A percentile compares a stretch with the other conserved stretches of the same genome.
phyloP scores from a whole-genome alignment of 805 yeast genomes.

The Komagataella ulmi region DNA sequence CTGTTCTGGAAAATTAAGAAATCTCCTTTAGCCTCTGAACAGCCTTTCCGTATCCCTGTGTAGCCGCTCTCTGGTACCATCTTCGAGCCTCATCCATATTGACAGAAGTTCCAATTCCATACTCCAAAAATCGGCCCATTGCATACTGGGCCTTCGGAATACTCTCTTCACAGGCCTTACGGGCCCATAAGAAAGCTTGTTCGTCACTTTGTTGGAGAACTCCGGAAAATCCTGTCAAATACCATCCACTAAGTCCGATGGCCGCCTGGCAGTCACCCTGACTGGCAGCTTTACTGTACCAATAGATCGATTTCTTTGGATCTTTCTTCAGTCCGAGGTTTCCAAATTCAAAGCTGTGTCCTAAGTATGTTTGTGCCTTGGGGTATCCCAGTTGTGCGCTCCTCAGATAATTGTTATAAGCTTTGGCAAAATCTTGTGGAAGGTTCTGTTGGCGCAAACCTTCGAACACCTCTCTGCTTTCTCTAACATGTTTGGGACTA shows the following conservation, averaged over 20 bases:
- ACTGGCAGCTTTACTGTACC: slow-evolving; percentile 62
- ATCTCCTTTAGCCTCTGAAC: slow-evolving; percentile 18
- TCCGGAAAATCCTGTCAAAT: slow-evolving; percentile 52
- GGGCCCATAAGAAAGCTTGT: slow-evolving; percentile 59
- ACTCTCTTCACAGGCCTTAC: slow-evolving; percentile 46
- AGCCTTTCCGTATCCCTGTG: slow-evolving; percentile 49
- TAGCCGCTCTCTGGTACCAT: slow-evolving; percentile 48
- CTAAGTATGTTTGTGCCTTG: slow-evolving; percentile 58
- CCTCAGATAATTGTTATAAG: slow-evolving; percentile 38
- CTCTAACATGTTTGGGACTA: slow-evolving; percentile 9
- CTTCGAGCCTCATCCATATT: slow-evolving; percentile 28
- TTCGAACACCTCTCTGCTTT: slow-evolving; percentile 16
- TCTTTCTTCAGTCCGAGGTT: slow-evolving; percentile 24
- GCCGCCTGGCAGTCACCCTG: slow-evolving; percentile 56
- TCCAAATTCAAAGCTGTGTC: slow-evolving; percentile 65
- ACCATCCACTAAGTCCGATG: slow-evolving; percentile 68
- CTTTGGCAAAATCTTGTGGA: slow-evolving; percentile 21
- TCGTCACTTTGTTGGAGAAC: slow-evolving; percentile 39
- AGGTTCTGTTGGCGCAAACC: slow-evolving; percentile 18
- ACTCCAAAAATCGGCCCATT: slow-evolving; percentile 53
- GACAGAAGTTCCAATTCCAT: slow-evolving; percentile 42
- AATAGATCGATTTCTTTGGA: slow-evolving; percentile 48
- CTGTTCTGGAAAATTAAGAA: slow-evolving; percentile 2
- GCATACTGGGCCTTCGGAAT: slow-evolving; percentile 55
- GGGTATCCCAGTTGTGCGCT: slow-evolving; percentile 51